Evolutionary conservation across 208 protist genomes (phyloP), one percentile per base, ranked within the genome.

Genomic region (Borovskyia barvae): DNA sequence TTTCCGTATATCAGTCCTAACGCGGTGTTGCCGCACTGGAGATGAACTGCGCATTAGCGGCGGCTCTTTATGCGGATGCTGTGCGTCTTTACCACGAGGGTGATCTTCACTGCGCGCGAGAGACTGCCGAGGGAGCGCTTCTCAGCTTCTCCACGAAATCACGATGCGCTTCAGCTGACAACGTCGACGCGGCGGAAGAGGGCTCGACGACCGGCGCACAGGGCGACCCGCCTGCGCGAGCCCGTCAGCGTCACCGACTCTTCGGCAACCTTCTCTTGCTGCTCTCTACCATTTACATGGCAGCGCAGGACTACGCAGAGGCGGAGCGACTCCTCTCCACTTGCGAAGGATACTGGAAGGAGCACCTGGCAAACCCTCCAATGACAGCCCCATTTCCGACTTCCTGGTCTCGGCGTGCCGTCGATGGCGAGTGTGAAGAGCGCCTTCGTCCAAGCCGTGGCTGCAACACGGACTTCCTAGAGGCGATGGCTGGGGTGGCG

Each of bases 291-390:
- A 49, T 83, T 9, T 80, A 85, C 64, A 74, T 49, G 35, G 78
- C 72, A 2, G 71, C 66, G 14, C 51, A 53, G 9, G 68, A 66
- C 24, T 83, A 67, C 47, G 26, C 37, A 2, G 80, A 85, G 70
- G 77, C 80, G 47, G 84, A 91, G 39, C 73, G 80, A 2, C 64
- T 87, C 0, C 70, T 78, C 17, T 67, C 72, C 15, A 86, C 78
- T 24, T 85, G 77, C 30, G 51, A 66, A 9, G 72, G 80, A 4
- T 91, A 84, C 49, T 68, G 80, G 45, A 42, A 63, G 33, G 80
- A 91, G 43, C 72, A 75, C 39, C 51, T 86, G 11, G n/a, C n/a
- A n/a, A n/a, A n/a, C n/a, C n/a, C n/a, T n/a, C n/a, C n/a, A n/a
- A n/a, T n/a, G n/a, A n/a, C n/a, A n/a, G n/a, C n/a, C n/a, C n/a